Base-by-base conservation (phyloP, 768 basidiomycete genomes). In the Boletus reticuloceps region DNA sequence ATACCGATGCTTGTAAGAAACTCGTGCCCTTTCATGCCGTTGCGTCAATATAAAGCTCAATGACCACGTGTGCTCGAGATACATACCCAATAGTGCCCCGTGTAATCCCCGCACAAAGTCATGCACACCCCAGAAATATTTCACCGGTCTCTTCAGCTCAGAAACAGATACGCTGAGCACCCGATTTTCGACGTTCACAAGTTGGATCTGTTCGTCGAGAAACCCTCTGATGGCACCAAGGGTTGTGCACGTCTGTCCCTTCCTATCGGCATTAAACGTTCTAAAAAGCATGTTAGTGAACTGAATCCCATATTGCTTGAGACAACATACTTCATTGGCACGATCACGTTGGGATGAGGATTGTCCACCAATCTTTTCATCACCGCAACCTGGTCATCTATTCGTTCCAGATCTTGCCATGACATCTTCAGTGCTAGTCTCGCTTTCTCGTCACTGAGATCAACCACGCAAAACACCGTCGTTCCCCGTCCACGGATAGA, bases 401-500 rank as follows among this genome's bases (percentile, higher is more conserved):
- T 14, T 5, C 51, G 45, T 14, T 16, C 22, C 7, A 53, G 19
- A 50, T 55, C 58, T 39, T 53, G 39, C 32, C 38, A 53, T 4
- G 46, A 17, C 32, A 36, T 27, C n/a, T 42, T 54, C 39, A 49
- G 27, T 3, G n/a, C 46, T 2, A 36, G n/a, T 16, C 12, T 32
- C 22, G 17, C 36, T 10, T 41, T 34, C 7, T 22, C 11, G 46
- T 34, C 32, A 4, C 2, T 17, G 11, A 27, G 27, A 8, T 27
- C 27, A 8, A 9, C 27, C 27, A 56, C 56, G 4, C 38, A 34
- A 17, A 51, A 64, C 3, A 63, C 53, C 4, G 51, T 51, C 16
- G 55, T 57, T 25, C 51, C 50, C 5, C 55, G 25, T 9, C 62
- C 58, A 19, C 60, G 55, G 39, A 63, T 49, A 1, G 58, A 63